Evolutionary conservation across 306 rosid genomes (phyloP).

Genomic region (Gillenia trifoliata): DNA sequence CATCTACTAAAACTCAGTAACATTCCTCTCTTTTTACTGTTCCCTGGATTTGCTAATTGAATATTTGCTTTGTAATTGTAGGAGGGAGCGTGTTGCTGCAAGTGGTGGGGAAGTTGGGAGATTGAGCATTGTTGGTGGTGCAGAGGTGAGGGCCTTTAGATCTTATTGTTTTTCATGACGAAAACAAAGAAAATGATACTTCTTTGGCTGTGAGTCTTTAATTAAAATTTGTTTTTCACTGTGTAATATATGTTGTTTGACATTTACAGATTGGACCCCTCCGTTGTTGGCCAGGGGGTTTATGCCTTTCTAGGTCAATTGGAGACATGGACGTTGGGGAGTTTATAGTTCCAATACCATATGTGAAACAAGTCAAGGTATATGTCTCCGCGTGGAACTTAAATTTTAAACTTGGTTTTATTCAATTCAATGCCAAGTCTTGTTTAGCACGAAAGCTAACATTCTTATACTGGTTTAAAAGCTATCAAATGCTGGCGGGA

Average conservation of each 20-base stretch:
- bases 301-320: constrained; percentile 94
- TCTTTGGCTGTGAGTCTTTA: neutral
- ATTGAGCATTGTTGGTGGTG: constrained; percentile 88
- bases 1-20: neutral
- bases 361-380: constrained; percentile 97
- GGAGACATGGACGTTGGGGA: constrained; percentile 99
- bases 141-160: constrained; percentile 52
- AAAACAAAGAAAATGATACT: neutral
- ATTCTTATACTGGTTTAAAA: constrained; percentile 22
- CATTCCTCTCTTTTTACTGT: constrained; percentile 2
- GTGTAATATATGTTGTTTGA: constrained; percentile 23
- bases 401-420: neutral
- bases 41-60: constrained; percentile 12
- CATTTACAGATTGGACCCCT: constrained; percentile 89
- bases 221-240: neutral
- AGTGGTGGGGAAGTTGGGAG: constrained; percentile 99
- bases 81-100: constrained; percentile 91
- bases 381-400: neutral
- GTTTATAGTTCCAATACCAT: constrained; percentile 86
- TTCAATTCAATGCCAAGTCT: neutral
- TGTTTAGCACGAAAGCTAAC: constrained; percentile 24
- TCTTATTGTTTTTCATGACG: neutral
- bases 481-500: constrained; percentile 86
- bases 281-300: constrained; percentile 98
- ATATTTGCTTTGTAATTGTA: constrained; percentile 25